Base-by-base conservation (phyloP, 306 rosid species). In the Vachellia collinsii region DNA sequence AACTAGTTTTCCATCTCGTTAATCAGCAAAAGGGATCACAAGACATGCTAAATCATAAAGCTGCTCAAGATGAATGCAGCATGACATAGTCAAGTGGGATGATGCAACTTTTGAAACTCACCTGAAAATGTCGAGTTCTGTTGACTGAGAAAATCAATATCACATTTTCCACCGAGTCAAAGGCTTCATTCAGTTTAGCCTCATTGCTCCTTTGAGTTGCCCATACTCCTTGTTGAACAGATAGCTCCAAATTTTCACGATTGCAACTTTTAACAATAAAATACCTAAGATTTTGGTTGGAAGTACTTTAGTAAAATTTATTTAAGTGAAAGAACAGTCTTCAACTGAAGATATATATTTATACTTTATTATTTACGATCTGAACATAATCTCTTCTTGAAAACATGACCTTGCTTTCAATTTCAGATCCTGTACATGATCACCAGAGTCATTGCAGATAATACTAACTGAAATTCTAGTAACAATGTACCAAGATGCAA, bases 201-300 rank as follows among this genome's bases (percentile, higher is more conserved):
- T 96, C 99, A 63, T 96, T 96, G 94, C 99, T 96, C 77, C 98
- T 92, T 88, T 96, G 99, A 84, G 99, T 96, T 83, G 99, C 99
- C 98, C 99, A 96, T 69, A 96, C 97, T 85, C 98, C 98, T 96
- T 96, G 99, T 89, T 93, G 99, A 53, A 96, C 99, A 78, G 98
- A 96, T 77, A 96, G 88, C 89, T 96, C 99, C 97, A 96, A 89
- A 88, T 96, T 96, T 90, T 96, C 99, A 39, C 98, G 97, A 79
- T 96, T 96, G 97, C 99, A 96, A 87, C 99, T 96, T 88, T 96
- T 96, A 88, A 96, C 99, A 89, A 96, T 96, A 85, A 96, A 96
- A 88, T 96, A 96, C 98, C 99, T 96, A 89, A 67, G 76, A 79
- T 87, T 87, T 78, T 83, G 39, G 80, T 79, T 81, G 78, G 53